Evolutionary conservation across 2,329 filamentous ascomycete genomes (phyloP).

Genomic region (Aspergillus piperis): DNA sequence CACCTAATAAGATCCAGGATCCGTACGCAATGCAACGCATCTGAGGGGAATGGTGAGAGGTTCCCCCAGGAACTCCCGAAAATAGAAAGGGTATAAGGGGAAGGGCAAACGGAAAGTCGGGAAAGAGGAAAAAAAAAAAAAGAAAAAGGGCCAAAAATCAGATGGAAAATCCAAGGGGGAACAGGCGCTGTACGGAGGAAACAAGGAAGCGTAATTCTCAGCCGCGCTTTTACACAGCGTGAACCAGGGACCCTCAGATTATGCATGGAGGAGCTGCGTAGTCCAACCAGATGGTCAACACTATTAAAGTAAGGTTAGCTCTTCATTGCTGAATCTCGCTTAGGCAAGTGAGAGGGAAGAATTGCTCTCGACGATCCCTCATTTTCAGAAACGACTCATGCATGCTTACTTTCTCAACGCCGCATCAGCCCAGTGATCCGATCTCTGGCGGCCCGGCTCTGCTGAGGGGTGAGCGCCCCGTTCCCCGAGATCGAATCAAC

Average conservation of each 20-base stretch:
- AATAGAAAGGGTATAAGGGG: conserved; percentile 2
- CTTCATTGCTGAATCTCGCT: conserved; percentile 18
- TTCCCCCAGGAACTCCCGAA: background rate
- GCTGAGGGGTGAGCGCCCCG: conserved; percentile 3
- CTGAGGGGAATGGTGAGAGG: conserved; percentile 10
- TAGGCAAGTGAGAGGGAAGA: conserved; percentile 15
- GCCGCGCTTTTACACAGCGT: conserved; percentile 19
- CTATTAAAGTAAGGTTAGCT: conserved; percentile 28
- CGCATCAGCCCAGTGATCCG: conserved; percentile 17
- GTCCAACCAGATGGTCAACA: conserved; percentile 19
- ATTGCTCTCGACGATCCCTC: conserved; percentile 19
- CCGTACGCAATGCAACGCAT: conserved; percentile 20
- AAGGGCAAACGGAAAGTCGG: background rate
- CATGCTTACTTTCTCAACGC: conserved; percentile 14
- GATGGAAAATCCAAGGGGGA: background rate
- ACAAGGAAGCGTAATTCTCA: conserved; percentile 20
- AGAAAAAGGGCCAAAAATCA: background rate
- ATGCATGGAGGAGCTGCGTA: conserved; percentile 24
- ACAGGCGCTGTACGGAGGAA: conserved; percentile 3
- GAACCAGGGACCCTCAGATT: conserved; percentile 16
- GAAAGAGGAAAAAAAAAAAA: conserved; percentile 5
- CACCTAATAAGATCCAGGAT: conserved; percentile 24
- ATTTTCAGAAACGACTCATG: conserved; percentile 16
- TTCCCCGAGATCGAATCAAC: conserved; percentile 14
- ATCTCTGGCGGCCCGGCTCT: conserved; percentile 12